These are phyloP conservation scores for Tolypocladium tundrense DNA, from an alignment of 2,329 filamentous ascomycete species.

Conservation along the genomic window DNA sequence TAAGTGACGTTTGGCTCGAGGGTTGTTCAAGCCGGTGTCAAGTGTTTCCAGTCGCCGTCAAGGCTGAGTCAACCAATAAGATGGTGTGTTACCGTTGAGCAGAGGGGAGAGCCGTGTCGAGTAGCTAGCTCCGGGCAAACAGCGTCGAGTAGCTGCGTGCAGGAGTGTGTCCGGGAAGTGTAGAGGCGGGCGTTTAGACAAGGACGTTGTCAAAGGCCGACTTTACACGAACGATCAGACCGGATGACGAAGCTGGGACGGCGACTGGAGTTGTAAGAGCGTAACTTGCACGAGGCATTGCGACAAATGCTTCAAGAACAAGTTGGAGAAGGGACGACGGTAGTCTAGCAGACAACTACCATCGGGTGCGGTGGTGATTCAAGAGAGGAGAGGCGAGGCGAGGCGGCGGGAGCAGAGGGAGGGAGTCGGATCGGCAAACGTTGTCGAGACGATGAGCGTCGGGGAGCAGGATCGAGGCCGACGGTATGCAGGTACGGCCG, in stretches of 20 bases:
- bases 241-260: slow-evolving; percentile 51
- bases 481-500: slow-evolving; percentile 19
- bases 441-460: neutral
- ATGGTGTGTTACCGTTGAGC: slow-evolving; percentile 26
- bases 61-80: slow-evolving; percentile 37
- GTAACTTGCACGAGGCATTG: slow-evolving; percentile 48
- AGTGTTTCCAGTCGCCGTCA: slow-evolving; percentile 44
- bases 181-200: slow-evolving; percentile 31
- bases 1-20: slow-evolving; percentile 17
- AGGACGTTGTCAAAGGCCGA: slow-evolving; percentile 27
- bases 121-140: slow-evolving; percentile 27
- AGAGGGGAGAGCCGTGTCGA: slow-evolving; percentile 22
- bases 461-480: slow-evolving; percentile 4
- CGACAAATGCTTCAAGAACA: slow-evolving; percentile 27
- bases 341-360: slow-evolving; percentile 10
- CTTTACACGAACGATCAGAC: slow-evolving; percentile 46
- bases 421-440: neutral
- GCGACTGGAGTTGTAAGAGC: slow-evolving; percentile 46
- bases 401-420: neutral
- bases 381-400: neutral
- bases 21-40: slow-evolving; percentile 18
- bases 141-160: slow-evolving; percentile 21
- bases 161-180: slow-evolving; percentile 28
- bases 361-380: neutral
- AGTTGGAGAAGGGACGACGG: slow-evolving; percentile 12